Percentiles rank a stretch among this genome's conserved stretches.
Conservation (phyloP, 2,329 filamentous ascomycete genomes). For the Metarhizium rileyi region DNA sequence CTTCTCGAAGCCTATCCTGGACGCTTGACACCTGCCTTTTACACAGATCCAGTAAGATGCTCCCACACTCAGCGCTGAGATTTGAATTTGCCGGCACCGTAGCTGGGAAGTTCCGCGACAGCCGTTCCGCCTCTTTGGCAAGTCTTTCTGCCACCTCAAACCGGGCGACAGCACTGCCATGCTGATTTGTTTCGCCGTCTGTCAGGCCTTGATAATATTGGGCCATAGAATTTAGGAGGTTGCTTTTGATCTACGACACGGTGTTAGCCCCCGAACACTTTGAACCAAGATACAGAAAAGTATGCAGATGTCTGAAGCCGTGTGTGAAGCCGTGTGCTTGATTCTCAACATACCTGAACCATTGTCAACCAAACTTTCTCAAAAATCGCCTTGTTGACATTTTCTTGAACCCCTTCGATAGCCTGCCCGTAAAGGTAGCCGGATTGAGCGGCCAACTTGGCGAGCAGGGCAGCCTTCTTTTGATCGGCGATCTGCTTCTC, state of each 20-base stretch:
- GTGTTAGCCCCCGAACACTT: too few relatives aligned
- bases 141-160: constrained; percentile 71
- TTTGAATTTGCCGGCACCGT: constrained; percentile 75
- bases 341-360: constrained; percentile 57
- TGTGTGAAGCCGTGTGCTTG: too few relatives aligned
- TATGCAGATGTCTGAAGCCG: not conserved
- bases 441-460: constrained; percentile 87
- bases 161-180: constrained; percentile 76
- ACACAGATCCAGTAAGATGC: constrained; percentile 65
- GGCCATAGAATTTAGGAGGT: constrained; percentile 73
- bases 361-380: constrained; percentile 89
- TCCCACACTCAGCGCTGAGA: constrained; percentile 67
- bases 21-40: constrained; percentile 74
- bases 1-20: constrained; percentile 67
- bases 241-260: constrained; percentile 65
- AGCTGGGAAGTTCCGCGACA: constrained; percentile 70
- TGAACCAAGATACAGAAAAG: not conserved
- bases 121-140: constrained; percentile 67
- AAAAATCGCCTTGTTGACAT: constrained; percentile 82
- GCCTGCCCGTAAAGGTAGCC: constrained; percentile 82
- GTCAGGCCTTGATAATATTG: constrained; percentile 91
- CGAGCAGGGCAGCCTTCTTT: constrained; percentile 85
- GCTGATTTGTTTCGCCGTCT: constrained; percentile 79
- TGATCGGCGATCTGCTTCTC: constrained; percentile 91
- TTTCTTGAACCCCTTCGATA: constrained; percentile 83